Evolutionary conservation across 2,329 filamentous ascomycete genomes (phyloP).

Genomic region (Arthrinium phaeospermum): DNA sequence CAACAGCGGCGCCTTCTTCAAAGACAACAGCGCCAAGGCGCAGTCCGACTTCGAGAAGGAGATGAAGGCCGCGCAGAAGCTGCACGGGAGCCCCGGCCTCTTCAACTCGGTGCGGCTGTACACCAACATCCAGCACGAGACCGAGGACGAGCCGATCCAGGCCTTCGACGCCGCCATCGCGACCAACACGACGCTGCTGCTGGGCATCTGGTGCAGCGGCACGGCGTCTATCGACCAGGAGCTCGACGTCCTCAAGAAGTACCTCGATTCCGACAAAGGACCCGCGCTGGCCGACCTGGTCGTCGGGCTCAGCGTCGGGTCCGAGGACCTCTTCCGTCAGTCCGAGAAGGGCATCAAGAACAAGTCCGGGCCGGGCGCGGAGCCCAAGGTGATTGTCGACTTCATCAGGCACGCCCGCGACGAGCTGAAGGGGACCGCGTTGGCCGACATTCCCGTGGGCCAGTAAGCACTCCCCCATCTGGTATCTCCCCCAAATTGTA

Average conservation of each 20-base stretch:
- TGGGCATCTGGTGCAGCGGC: slow-evolving; percentile 84
- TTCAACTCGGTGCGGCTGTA: slow-evolving; percentile 77
- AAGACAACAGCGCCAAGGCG: slow-evolving; percentile 62
- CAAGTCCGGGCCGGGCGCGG: slow-evolving; percentile 65
- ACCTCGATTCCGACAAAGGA: slow-evolving; percentile 70
- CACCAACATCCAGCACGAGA: slow-evolving; percentile 75
- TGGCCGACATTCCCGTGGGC: slow-evolving; percentile 61
- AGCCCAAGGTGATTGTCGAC: slow-evolving; percentile 53
- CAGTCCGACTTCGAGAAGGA: slow-evolving; percentile 72
- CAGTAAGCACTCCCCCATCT: slow-evolving; percentile 51
- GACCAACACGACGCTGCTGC: slow-evolving; percentile 77
- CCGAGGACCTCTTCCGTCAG: slow-evolving; percentile 78
- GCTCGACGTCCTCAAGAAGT: slow-evolving; percentile 71
- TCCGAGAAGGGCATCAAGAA: slow-evolving; percentile 60
- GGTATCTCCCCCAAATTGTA: too few relatives aligned
- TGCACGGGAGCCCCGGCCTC: slow-evolving; percentile 63
- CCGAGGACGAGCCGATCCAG: slow-evolving; percentile 54
- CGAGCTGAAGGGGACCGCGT: not conserved
- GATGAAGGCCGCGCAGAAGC: slow-evolving; percentile 68
- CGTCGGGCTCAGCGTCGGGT: slow-evolving; percentile 81
- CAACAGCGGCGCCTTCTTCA: slow-evolving; percentile 73
- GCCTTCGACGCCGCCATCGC: slow-evolving; percentile 78
- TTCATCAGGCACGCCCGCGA: not conserved
- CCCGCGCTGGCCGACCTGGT: slow-evolving; percentile 68
- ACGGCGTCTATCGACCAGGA: slow-evolving; percentile 71